A percentile compares a stretch with the other conserved stretches of the same genome.
phyloP scores from a whole-genome alignment of 2,329 filamentous ascomycete genomes.

The Neopestalotiopsis sp. region DNA sequence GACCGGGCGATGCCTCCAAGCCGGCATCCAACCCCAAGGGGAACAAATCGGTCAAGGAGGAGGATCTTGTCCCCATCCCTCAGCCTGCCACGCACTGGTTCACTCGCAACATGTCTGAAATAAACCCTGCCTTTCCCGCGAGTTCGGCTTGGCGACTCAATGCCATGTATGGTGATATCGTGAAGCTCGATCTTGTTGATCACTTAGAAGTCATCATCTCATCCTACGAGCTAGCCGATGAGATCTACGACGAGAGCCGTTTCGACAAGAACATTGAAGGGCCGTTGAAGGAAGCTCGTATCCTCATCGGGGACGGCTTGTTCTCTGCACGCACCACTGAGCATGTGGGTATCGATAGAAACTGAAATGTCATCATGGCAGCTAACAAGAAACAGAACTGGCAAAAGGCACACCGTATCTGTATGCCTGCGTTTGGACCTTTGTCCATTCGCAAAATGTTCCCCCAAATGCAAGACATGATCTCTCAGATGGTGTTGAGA shows the following conservation, averaged over 20 bases:
- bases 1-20: neutral
- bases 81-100: constrained; percentile 10
- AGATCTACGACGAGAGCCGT: constrained; percentile 7
- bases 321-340: neutral
- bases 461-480: constrained; percentile 28
- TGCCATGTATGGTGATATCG: constrained; percentile 13
- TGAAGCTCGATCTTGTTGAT: constrained; percentile 10
- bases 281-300: neutral
- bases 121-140: constrained; percentile 2
- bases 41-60: neutral
- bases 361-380: neutral
- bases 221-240: constrained; percentile 5
- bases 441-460: constrained; percentile 60
- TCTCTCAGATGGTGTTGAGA: constrained; percentile 49
- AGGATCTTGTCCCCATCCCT: constrained; percentile 9
- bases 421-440: constrained; percentile 59
- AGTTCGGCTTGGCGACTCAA: constrained; percentile 8
- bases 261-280: constrained; percentile 8
- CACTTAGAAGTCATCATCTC: neutral
- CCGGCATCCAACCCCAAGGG: neutral
- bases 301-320: constrained; percentile 1
- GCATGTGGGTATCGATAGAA: neutral
- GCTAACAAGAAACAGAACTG: constrained; percentile 39
- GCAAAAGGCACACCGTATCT: constrained; percentile 57
- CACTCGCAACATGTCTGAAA: constrained; percentile 11